A percentile compares a stretch with the other conserved stretches of the same genome.
Conservation (phyloP, 768 basidiomycete species). For the Hypsizygus marmoreus region DNA sequence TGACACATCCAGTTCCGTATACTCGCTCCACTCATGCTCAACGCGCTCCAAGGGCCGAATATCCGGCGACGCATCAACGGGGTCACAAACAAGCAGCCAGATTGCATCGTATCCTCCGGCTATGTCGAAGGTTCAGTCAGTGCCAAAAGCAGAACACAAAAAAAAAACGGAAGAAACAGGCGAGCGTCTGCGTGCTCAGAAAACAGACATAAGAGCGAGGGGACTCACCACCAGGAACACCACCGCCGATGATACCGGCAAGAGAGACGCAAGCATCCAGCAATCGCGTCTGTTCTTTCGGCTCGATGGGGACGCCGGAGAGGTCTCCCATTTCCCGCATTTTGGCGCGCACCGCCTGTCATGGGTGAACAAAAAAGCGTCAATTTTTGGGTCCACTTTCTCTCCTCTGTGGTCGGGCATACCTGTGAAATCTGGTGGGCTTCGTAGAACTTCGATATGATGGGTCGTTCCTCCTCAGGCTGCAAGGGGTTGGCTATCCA, state of each 20-base stretch:
- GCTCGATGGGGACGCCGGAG: conserved; percentile 87
- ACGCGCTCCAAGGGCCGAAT: conserved; percentile 58
- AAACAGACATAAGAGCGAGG: neutral
- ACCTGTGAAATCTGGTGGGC: conserved; percentile 64
- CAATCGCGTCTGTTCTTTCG: conserved; percentile 79
- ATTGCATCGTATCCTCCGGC: conserved; percentile 98
- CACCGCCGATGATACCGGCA: conserved; percentile 89
- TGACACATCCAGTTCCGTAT: conserved; percentile 64
- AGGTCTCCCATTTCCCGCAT: conserved; percentile 85
- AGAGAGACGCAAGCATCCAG: conserved; percentile 75
- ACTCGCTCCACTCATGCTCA: conserved; percentile 68
- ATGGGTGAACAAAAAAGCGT: neutral
- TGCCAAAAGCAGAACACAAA: conserved; percentile 8
- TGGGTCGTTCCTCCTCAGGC: conserved; percentile 39
- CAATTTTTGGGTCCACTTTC: too few relatives aligned
- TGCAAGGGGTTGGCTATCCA: conserved; percentile 63
- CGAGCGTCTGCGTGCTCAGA: neutral
- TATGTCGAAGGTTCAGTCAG: too few relatives aligned
- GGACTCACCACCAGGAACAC: conserved; percentile 89
- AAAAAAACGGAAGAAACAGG: neutral
- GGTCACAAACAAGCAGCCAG: conserved; percentile 85
- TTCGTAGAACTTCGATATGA: conserved; percentile 59
- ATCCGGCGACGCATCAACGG: conserved; percentile 43
- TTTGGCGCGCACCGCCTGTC: conserved; percentile 68
- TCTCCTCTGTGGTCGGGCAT: neutral